Conservation (phyloP, 1,139 yeast species). For the Wickerhamomyces sp. region DNA sequence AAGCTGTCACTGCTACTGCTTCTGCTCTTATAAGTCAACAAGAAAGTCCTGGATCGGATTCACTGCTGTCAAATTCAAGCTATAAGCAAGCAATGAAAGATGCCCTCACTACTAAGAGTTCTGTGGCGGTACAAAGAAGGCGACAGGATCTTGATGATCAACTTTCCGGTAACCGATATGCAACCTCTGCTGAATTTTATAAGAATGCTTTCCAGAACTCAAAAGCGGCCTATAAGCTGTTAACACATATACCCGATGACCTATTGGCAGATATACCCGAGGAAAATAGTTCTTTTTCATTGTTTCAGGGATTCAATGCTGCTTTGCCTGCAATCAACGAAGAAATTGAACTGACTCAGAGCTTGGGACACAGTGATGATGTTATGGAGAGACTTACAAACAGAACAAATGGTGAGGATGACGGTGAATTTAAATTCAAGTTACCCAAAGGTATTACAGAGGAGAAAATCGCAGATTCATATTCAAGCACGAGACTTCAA, state of each 20-base stretch:
- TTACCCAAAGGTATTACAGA: conserved; percentile 33
- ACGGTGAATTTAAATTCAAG: conserved; percentile 20
- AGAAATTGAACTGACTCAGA: conserved; percentile 23
- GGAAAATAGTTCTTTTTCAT: conserved; percentile 33
- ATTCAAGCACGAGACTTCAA: conserved; percentile 33
- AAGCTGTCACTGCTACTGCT: conserved; percentile 41
- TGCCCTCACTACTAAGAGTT: conserved; percentile 27
- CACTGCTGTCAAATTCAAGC: conserved; percentile 34
- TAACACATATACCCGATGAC: conserved; percentile 51
- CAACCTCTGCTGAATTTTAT: conserved; percentile 28
- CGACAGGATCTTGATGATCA: conserved; percentile 12
- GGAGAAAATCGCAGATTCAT: conserved; percentile 36
- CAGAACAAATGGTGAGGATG: conserved; percentile 15
- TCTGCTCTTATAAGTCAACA: conserved; percentile 34
- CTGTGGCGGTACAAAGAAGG: conserved; percentile 18
- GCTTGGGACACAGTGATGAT: conserved; percentile 14
- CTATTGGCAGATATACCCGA: conserved; percentile 46
- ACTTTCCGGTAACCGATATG: conserved; percentile 25
- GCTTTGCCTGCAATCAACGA: conserved; percentile 43
- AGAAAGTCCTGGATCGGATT: conserved; percentile 22
- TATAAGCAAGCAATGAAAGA: conserved; percentile 46
- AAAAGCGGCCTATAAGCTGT: conserved; percentile 39
- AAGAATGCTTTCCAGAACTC: conserved; percentile 26
- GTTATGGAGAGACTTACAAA: conserved; percentile 14
- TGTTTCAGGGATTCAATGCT: conserved; percentile 67